Evolutionary conservation across 2,329 filamentous ascomycete species (phyloP), one percentile per base, ranked within the genome.

Genomic region (Trichoderma semiorbis): DNA sequence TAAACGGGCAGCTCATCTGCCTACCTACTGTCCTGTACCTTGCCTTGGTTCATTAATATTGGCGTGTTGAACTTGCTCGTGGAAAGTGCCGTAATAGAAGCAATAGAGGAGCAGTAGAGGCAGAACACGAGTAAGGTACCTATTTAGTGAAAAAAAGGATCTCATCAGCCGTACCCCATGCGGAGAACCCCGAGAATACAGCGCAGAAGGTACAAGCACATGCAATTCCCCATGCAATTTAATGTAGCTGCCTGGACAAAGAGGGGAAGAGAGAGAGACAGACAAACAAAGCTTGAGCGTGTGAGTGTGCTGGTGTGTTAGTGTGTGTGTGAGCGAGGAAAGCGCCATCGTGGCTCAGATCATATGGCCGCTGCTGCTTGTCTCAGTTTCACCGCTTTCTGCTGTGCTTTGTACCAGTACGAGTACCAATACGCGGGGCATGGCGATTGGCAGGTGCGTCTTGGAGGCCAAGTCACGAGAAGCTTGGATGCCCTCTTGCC

Each of bases 311-410:
- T 18, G 3, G 36, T 43, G 39, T 43, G 36, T 43, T 18, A 7
- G 36, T 43, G 39, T 43, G 36, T 43, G 39, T n/a, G 39, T n/a
- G 53, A 21, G 28, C 30, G 63, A 18, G 10, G 30, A 47, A 69
- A 43, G 24, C 55, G 36, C 53, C 55, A 32, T 69, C 55, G 65
- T 47, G 65, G 65, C 55, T 30, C 36, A 61, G 66, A 69, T 57
- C 66, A 43, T 58, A 21, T 53, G 43, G 63, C 63, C 36, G 21
- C 34, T 47, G 26, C 34, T 47, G 26, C 34, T 60, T 69, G 67
- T 69, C 67, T 69, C 57, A 36, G 57, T 53, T 69, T 69, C 57
- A 69, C 67, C 67, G 67, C 67, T 43, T 60, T 57, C 50, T 43
- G 36, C 66, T 69, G 55, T 50, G 55, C 16, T n/a, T 26, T 18